Base-by-base conservation (phyloP, 768 basidiomycete species). In the Glaciozyma antarctica region DNA sequence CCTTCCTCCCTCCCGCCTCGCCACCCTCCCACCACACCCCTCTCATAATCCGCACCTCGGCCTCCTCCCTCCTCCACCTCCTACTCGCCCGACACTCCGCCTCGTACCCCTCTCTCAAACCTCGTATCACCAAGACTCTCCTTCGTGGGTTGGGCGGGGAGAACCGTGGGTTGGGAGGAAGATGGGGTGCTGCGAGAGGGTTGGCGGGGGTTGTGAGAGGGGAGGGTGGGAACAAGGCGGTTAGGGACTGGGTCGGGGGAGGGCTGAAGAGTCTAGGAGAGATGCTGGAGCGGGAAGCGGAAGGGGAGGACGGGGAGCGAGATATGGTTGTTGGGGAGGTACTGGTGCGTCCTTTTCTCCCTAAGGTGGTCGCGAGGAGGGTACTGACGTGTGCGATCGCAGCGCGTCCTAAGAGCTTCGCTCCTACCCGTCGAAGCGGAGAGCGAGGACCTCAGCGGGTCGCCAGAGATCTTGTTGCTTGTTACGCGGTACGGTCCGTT, bases 101-200 rank as follows among this genome's bases (percentile, higher is more conserved):
- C n/a, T 89, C 90, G 5, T 92, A 93, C 76, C 88, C 90, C 1
- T 86, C 87, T 0, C 82, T 93, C 19, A 85, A 87, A 1, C 86
- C 88, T 34, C 87, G 94, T 19, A 87, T 97, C 56, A 89, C 92
- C 81, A 95, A 95, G 75, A 95, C 94, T 0, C 84, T 98, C 5
- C 81, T 95, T 5, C 81, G 92, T 16, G 90, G 92, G 0, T 83
- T 98, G 3, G 81, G 90, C 1, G 71, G 71, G 30, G 72, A 71
- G 12, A 28, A n/a, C 0, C 57, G 68, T 22, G 73, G 69, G 0
- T 61, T 83, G 24, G 90, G 90, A 9, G 88, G 89, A 10, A 81
- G 91, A 61, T 88, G 93, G 76, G 91, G 94, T 51, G 89, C 93
- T 0, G 84, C 97, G 44, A 84, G 91, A 2, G 90, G 90, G 22